Evolutionary conservation across 2,329 filamentous ascomycete genomes (phyloP).

Genomic region (Aspergillus felis): DNA sequence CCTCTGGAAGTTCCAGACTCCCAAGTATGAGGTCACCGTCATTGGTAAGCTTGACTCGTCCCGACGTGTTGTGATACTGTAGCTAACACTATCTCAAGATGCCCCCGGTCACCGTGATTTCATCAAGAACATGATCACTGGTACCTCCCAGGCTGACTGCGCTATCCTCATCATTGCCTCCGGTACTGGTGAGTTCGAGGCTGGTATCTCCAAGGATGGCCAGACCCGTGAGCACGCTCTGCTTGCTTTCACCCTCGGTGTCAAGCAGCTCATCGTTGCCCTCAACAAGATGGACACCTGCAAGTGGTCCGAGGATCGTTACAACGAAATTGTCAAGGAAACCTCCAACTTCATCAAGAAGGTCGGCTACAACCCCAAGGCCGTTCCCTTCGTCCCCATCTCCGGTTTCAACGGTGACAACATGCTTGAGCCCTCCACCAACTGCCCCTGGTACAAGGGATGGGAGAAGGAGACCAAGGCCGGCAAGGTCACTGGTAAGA

Average conservation of each 20-base stretch:
- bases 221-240: constrained; percentile 99
- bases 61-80: neutral
- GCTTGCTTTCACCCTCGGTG: constrained; percentile 99
- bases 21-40: constrained; percentile 96
- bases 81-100: constrained; percentile 50
- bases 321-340: constrained; percentile 99
- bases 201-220: constrained; percentile 99
- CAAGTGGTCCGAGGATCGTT: constrained; percentile 96
- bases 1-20: constrained; percentile 99
- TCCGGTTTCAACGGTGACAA: constrained; percentile 99
- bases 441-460: constrained; percentile 99
- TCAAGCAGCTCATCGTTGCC: constrained; percentile 99
- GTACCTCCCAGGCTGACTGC: constrained; percentile 99
- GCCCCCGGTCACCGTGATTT: constrained; percentile 99
- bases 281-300: constrained; percentile 99
- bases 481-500: constrained; percentile 86
- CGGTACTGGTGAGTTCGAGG: constrained; percentile 99
- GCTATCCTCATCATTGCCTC: constrained; percentile 99
- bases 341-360: constrained; percentile 99
- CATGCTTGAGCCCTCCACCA: constrained; percentile 86
- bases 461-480: constrained; percentile 98
- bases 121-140: constrained; percentile 99
- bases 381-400: constrained; percentile 97
- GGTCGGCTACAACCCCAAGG: constrained; percentile 99
- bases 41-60: constrained; percentile 62